Evolutionary conservation across 2,329 filamentous ascomycete genomes (phyloP).

Genomic region (Stachybotrys chartarum): DNA sequence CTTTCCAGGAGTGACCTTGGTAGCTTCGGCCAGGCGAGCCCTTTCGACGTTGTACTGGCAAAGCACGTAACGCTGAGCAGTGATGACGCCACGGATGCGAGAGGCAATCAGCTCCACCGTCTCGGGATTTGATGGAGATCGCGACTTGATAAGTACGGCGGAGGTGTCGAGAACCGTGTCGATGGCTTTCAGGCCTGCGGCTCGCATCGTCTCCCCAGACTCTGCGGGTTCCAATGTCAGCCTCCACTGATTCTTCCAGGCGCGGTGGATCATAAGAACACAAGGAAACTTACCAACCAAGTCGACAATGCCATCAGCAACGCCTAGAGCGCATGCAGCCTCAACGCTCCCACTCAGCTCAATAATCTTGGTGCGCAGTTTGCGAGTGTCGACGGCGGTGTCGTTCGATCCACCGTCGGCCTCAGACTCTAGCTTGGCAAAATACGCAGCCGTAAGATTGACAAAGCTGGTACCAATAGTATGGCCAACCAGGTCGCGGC

Average conservation of each 20-base stretch:
- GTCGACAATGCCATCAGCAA: constrained; percentile 95
- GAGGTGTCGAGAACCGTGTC: constrained; percentile 86
- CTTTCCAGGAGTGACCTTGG: constrained; percentile 83
- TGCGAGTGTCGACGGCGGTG: constrained; percentile 27
- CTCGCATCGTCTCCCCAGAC: constrained; percentile 97
- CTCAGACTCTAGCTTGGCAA: constrained; percentile 64
- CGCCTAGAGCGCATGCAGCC: constrained; percentile 88
- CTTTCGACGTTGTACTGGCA: constrained; percentile 95
- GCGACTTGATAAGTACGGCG: constrained; percentile 88
- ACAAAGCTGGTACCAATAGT: constrained; percentile 97
- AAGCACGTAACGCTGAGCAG: constrained; percentile 85
- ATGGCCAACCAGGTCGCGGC: constrained; percentile 78
- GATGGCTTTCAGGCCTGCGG: constrained; percentile 87
- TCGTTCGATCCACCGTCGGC: constrained; percentile 30
- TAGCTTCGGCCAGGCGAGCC: constrained; percentile 56
- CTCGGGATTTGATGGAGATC: constrained; percentile 68
- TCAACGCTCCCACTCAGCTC: constrained; percentile 96
- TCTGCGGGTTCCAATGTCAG: constrained; percentile 44
- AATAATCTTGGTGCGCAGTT: constrained; percentile 80
- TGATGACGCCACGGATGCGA: constrained; percentile 89
- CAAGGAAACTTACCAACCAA: constrained; percentile 76
- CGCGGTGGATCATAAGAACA: background rate
- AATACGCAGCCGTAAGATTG: constrained; percentile 75
- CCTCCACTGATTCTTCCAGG: background rate
- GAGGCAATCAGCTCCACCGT: constrained; percentile 79